Evolutionary conservation across 2,329 filamentous ascomycete genomes (phyloP).

Genomic region (Sarocladium oryzae): DNA sequence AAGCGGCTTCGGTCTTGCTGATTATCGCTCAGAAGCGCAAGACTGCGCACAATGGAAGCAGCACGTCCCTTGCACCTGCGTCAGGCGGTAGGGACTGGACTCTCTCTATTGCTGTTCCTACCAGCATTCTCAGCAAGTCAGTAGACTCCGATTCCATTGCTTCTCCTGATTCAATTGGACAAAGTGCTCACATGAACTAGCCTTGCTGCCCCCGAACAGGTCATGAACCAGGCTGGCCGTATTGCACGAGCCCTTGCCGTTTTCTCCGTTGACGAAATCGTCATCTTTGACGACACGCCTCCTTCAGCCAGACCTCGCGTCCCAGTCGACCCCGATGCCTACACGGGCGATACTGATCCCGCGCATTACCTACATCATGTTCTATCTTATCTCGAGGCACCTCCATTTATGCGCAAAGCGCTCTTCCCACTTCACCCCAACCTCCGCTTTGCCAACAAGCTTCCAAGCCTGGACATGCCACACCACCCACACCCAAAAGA

Average conservation of each 20-base stretch:
- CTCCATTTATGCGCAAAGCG: constrained; percentile 69
- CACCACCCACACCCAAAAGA: constrained; percentile 73
- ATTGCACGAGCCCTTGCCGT: constrained; percentile 77
- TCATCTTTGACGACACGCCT: constrained; percentile 70
- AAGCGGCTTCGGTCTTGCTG: neutral
- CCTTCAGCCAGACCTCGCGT: constrained; percentile 35
- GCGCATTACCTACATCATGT: constrained; percentile 75
- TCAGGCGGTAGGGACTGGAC: constrained; percentile 63
- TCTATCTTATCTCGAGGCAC: constrained; percentile 75
- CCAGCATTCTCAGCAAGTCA: constrained; percentile 70
- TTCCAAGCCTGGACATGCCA: constrained; percentile 78
- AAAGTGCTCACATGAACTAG: constrained; percentile 31
- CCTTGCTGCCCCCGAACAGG: constrained; percentile 66
- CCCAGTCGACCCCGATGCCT: constrained; percentile 42
- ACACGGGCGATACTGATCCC: constrained; percentile 68
- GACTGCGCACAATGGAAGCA: constrained; percentile 33
- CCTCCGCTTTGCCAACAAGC: constrained; percentile 61
- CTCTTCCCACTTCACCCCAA: constrained; percentile 78
- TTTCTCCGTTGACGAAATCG: constrained; percentile 77
- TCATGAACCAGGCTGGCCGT: constrained; percentile 65
- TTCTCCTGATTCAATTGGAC: neutral
- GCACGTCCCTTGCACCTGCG: constrained; percentile 53
- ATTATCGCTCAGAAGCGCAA: constrained; percentile 41
- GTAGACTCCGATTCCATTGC: constrained; percentile 12
- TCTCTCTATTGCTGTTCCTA: constrained; percentile 69